Conservation (phyloP, 768 basidiomycete species). For the Podaxis rugospora region DNA sequence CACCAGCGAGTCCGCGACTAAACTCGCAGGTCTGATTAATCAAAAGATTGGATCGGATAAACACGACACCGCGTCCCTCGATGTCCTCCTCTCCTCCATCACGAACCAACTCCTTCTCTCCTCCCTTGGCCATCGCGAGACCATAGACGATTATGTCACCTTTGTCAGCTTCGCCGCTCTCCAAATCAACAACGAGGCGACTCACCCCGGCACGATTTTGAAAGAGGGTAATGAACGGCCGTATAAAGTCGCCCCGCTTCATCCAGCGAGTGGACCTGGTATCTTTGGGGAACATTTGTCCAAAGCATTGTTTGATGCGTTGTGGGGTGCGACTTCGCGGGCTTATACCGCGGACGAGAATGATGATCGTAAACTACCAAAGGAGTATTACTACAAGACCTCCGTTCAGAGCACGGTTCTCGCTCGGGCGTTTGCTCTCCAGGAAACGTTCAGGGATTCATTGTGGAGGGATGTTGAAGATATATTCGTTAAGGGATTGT, state of each 20-base stretch:
- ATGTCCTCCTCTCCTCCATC: constrained; percentile 8
- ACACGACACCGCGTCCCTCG: neutral
- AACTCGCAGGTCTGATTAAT: constrained; percentile 10
- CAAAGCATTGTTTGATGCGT: neutral
- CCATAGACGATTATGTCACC: constrained; percentile 9
- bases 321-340: constrained; percentile 13
- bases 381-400: constrained; percentile 11
- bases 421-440: constrained; percentile 12
- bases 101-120: constrained; percentile 6
- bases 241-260: constrained; percentile 7
- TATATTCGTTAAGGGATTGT: constrained; percentile 13
- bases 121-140: constrained; percentile 6
- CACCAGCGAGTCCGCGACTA: constrained; percentile 1
- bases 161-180: constrained; percentile 7
- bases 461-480: constrained; percentile 16
- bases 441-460: constrained; percentile 4
- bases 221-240: neutral
- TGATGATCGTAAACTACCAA: neutral
- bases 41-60: neutral
- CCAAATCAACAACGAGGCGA: neutral
- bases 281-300: constrained; percentile 11
- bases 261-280: constrained; percentile 10
- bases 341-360: constrained; percentile 6
- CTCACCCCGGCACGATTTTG: constrained; percentile 4
- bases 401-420: constrained; percentile 10